Percentiles rank a stretch among this genome's conserved stretches.
Evolutionary conservation across 176 grass and related monocot species (phyloP).

Genomic region (Hyparrhenia diplandra): DNA sequence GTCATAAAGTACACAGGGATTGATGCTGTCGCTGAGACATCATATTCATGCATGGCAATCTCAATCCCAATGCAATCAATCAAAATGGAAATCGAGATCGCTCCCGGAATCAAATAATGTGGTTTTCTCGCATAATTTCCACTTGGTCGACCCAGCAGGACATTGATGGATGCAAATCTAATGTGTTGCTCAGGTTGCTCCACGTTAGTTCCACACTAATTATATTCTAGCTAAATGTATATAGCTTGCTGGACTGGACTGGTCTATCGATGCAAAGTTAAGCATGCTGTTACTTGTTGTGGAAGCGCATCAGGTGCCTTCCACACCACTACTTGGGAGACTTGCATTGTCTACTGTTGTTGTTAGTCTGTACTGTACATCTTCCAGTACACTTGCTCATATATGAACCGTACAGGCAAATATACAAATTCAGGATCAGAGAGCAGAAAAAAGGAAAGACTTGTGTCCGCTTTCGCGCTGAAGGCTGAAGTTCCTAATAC

Average conservation of each 20-base stretch:
- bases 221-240: background rate
- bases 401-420: background rate
- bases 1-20: background rate
- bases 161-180: background rate
- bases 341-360: background rate
- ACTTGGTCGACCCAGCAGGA: background rate
- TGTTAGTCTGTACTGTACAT: background rate
- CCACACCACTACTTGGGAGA: background rate
- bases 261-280: constrained; percentile 1
- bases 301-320: constrained; percentile 10
- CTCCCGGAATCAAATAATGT: background rate
- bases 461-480: background rate
- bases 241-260: background rate
- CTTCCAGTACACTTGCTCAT: too few relatives aligned
- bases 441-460: background rate
- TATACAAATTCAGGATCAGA: background rate
- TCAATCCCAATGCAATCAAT: background rate
- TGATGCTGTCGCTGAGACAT: background rate
- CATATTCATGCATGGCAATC: background rate
- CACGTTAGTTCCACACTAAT: background rate
- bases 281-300: background rate
- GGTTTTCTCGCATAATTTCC: background rate
- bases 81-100: background rate
- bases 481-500: background rate
- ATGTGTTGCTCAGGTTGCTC: background rate